A percentile compares a stretch with the other conserved stretches of the same genome.
These are phyloP conservation scores for Eudorina sp. DNA, from an alignment of 139 green algal genomes.

Conservation along the genomic window DNA sequence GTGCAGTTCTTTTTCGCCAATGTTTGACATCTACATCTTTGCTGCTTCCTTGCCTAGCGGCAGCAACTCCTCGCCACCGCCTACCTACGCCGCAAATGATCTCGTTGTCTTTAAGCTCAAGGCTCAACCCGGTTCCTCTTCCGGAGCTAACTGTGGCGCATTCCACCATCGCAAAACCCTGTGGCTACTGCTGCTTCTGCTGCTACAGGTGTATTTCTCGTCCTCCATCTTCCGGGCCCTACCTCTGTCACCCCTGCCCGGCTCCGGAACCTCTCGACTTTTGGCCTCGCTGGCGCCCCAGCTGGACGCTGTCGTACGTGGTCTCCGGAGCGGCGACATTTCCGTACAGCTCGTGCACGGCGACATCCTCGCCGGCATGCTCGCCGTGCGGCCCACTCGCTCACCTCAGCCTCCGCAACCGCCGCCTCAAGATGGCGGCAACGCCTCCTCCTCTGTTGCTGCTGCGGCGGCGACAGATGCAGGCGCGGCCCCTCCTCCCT, in stretches of 20 bases:
- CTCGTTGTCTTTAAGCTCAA: too few species aligned
- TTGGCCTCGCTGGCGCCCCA: slow-evolving; percentile 20
- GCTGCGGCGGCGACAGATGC: background rate
- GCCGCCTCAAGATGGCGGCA: background rate
- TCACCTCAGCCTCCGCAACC: background rate
- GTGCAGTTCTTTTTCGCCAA: too few species aligned
- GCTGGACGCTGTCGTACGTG: background rate
- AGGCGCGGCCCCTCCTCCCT: background rate
- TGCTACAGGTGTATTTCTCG: slow-evolving; percentile 53
- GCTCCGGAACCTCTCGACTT: slow-evolving; percentile 8
- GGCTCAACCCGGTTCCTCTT: too few species aligned
- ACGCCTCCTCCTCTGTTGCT: too few species aligned
- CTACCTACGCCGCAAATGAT: too few species aligned
- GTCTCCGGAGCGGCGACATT: background rate
- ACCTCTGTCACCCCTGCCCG: background rate
- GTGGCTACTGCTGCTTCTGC: too few species aligned
- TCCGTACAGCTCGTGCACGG: slow-evolving; percentile 30
- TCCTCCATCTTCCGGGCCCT: slow-evolving; percentile 52
- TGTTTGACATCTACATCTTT: too few species aligned
- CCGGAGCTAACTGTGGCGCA: too few species aligned
- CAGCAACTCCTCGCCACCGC: too few species aligned
- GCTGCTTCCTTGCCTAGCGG: too few species aligned
- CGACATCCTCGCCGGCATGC: slow-evolving; percentile 35
- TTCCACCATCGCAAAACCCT: too few species aligned
- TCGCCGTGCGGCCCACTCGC: background rate